A percentile compares a stretch with the other conserved stretches of the same genome.
phyloP scores from a whole-genome alignment of 352 stramenopile genomes.

The Blastocystis sp. region DNA sequence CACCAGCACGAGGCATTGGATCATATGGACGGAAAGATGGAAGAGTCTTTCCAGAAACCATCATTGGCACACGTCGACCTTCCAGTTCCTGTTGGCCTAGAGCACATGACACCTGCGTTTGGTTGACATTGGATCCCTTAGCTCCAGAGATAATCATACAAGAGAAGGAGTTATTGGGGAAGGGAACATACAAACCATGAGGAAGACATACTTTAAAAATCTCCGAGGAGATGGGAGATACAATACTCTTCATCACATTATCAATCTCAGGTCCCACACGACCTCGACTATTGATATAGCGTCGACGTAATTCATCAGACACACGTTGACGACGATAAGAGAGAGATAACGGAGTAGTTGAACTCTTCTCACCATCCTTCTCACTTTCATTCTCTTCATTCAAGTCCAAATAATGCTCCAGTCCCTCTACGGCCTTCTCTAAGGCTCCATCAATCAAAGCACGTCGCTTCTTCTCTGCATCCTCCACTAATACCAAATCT shows the following conservation, averaged over 20 bases:
- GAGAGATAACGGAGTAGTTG: constrained; percentile 23
- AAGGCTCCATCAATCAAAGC: constrained; percentile 73
- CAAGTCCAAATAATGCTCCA: constrained; percentile 62
- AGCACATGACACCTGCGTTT: constrained; percentile 94
- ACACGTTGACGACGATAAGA: not conserved
- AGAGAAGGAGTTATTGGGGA: constrained; percentile 95
- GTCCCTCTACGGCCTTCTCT: constrained; percentile 53
- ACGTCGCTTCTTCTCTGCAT: constrained; percentile 81
- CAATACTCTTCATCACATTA: constrained; percentile 61
- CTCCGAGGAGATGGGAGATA: constrained; percentile 67
- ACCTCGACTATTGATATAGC: constrained; percentile 28
- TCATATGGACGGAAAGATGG: constrained; percentile 96
- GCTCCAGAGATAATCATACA: constrained; percentile 97
- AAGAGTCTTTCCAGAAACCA: constrained; percentile 90
- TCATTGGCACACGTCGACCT: constrained; percentile 91
- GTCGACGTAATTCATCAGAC: not conserved
- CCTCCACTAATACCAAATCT: constrained; percentile 88
- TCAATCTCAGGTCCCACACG: constrained; percentile 41
- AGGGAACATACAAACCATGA: constrained; percentile 87
- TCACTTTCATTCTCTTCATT: constrained; percentile 56
- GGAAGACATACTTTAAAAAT: constrained; percentile 99
- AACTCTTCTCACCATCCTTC: too few relatives aligned
- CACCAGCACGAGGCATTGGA: constrained; percentile 87
- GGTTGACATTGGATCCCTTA: constrained; percentile 99
- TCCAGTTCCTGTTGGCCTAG: constrained; percentile 98